Conservation (phyloP, 495 filamentous ascomycete genomes). For the Tuber calosporum region DNA sequence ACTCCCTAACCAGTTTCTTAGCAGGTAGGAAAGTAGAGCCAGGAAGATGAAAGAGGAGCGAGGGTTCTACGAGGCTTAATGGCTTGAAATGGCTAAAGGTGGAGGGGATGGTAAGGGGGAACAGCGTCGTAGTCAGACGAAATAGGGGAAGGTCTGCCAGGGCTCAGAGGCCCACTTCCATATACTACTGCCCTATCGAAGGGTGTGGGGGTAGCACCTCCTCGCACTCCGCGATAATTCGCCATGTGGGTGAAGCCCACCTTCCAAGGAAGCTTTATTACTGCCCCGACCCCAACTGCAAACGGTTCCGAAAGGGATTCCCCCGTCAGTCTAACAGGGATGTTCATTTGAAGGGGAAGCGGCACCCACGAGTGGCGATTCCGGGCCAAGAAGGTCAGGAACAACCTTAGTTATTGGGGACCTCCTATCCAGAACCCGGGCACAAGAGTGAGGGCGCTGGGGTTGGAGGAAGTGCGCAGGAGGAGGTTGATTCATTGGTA, state of each 20-base stretch:
- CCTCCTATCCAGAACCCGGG: background rate
- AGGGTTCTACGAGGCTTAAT: background rate
- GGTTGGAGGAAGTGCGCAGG: background rate
- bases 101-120: background rate
- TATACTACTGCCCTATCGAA: background rate
- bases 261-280: rapidly evolving
- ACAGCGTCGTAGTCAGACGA: background rate
- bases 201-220: background rate
- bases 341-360: background rate
- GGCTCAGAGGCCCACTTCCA: background rate
- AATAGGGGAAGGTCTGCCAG: too few relatives aligned
- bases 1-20: too few relatives aligned
- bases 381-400: background rate
- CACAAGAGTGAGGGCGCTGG: background rate
- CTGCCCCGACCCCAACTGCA: background rate
- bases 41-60: background rate
- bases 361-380: background rate
- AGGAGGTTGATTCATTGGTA: background rate
- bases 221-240: background rate
- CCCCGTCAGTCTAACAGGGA: background rate
- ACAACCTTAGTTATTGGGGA: background rate
- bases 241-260: background rate
- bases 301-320: background rate
- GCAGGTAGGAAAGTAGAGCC: background rate
- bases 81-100: background rate